Percentiles rank a stretch among this genome's conserved stretches.
Conservation (phyloP, 768 basidiomycete species). For the Kwoniella botswanensis region DNA sequence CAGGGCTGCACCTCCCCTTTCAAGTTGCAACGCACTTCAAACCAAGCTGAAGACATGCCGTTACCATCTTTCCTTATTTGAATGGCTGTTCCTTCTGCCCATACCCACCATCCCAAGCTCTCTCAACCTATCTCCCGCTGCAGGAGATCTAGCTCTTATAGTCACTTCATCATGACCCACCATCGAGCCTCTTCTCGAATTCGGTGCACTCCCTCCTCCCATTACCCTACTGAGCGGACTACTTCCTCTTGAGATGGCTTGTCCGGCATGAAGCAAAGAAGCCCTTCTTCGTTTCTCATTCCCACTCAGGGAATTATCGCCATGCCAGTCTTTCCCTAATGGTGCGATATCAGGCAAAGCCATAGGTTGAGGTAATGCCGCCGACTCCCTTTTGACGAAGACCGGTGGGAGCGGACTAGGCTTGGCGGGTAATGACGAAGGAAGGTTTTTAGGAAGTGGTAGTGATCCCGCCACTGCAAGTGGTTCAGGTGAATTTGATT, state of each 20-base stretch:
- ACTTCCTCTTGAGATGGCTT: neutral
- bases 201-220: neutral
- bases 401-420: conserved; percentile 44
- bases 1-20: too few species aligned
- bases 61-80: neutral
- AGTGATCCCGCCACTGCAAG: conserved; percentile 1
- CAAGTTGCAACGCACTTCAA: too few species aligned
- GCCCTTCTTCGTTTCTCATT: conserved; percentile 40
- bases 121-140: neutral
- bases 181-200: conserved; percentile 7
- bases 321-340: conserved; percentile 41
- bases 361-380: conserved; percentile 49
- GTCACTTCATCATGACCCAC: neutral
- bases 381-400: conserved; percentile 44
- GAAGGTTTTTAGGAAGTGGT: conserved; percentile 31
- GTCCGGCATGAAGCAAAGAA: neutral
- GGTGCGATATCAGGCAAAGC: conserved; percentile 40
- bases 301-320: conserved; percentile 36
- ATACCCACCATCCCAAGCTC: neutral
- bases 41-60: too few species aligned
- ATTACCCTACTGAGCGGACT: neutral
- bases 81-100: neutral
- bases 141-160: neutral
- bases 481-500: neutral
- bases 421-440: conserved; percentile 30